Evolutionary conservation across 208 protist species (phyloP).

Genomic region (Leishmania gerbilli): DNA sequence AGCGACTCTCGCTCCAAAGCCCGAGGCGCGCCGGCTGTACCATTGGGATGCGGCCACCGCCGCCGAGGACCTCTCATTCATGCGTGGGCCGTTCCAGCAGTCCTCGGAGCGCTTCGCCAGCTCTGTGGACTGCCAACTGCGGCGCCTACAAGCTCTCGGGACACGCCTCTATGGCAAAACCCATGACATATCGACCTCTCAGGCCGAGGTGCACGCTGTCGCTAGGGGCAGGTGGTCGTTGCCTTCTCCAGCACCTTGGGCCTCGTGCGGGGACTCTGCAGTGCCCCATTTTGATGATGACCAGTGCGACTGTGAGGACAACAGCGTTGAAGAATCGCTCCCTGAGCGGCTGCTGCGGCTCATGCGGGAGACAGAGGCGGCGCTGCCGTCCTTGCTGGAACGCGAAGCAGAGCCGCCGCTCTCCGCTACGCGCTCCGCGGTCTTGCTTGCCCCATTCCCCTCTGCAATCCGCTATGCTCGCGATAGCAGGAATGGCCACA

Average conservation of each 20-base stretch:
- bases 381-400: constrained; percentile 7
- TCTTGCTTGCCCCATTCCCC: neutral
- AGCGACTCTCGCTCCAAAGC: neutral
- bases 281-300: neutral
- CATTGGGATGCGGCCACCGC: constrained; percentile 19
- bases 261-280: neutral
- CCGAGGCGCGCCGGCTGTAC: constrained; percentile 27
- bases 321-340: constrained; percentile 2
- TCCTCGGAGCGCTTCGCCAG: constrained; percentile 17
- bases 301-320: neutral
- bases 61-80: constrained; percentile 26
- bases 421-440: neutral
- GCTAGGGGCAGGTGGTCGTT: neutral
- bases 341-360: constrained; percentile 17
- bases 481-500: neutral
- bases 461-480: neutral
- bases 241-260: neutral
- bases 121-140: constrained; percentile 22
- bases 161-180: constrained; percentile 10
- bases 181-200: neutral
- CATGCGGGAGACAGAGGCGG: constrained; percentile 15
- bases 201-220: neutral
- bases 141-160: constrained; percentile 19
- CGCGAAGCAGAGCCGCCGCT: neutral
- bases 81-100: constrained; percentile 25